Evolutionary conservation across 768 basidiomycete species (phyloP).

Genomic region (Suillus cothurnatus): DNA sequence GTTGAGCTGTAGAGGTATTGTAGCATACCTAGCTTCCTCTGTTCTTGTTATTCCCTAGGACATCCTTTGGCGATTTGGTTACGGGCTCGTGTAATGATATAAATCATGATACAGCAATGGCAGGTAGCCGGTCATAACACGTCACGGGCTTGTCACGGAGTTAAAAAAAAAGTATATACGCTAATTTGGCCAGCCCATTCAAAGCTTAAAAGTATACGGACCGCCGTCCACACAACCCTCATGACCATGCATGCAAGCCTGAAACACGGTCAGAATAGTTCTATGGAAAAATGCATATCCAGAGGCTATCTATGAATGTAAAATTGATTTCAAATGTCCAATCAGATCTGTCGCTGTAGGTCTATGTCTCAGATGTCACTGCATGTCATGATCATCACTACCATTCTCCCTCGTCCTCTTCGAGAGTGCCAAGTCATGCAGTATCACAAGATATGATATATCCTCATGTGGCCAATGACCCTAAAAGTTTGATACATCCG

Average conservation of each 20-base stretch:
- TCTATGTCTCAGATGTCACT: neutral
- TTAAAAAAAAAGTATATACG: neutral
- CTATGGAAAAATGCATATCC: neutral
- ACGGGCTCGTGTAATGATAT: neutral
- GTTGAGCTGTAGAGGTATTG: neutral
- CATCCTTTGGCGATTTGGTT: neutral
- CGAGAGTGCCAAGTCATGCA: neutral
- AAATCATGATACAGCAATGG: neutral
- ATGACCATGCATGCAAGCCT: neutral
- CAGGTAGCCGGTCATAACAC: neutral
- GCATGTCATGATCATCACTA: neutral
- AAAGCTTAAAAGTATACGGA: neutral
- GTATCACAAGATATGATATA: neutral
- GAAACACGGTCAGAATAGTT: neutral
- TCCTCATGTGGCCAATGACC: neutral
- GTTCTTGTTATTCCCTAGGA: neutral
- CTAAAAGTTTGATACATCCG: neutral
- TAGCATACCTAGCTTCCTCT: neutral
- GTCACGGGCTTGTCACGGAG: neutral
- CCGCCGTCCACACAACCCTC: neutral
- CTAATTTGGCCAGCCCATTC: too few relatives aligned
- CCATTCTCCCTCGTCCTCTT: neutral
- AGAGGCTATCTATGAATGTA: neutral
- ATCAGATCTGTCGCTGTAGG: neutral
- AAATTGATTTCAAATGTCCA: neutral